A percentile compares a stretch with the other conserved stretches of the same genome.
Evolutionary conservation across 164 flowering plant species (phyloP).

Genomic region (Amborella trichopoda): DNA sequence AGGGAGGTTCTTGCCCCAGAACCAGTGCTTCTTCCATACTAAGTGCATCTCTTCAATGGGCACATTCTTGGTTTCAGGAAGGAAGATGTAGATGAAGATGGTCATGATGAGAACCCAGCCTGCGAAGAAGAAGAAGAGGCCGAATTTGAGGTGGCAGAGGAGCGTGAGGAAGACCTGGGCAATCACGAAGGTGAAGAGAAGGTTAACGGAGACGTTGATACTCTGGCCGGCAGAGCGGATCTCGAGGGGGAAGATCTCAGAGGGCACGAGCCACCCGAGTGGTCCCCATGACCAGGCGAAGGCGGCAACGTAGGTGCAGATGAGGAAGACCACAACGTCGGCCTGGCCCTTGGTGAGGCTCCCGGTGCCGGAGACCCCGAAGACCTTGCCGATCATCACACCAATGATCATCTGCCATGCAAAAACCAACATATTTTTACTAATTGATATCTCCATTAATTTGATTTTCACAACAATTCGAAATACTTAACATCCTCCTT

Average conservation of each 20-base stretch:
- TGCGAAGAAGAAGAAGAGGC: constrained; percentile 16
- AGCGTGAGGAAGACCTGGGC: constrained; percentile 13
- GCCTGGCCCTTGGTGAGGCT: constrained; percentile 6
- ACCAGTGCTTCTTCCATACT: constrained; percentile 16
- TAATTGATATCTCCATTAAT: too few relatives aligned
- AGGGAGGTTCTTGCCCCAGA: constrained; percentile 12
- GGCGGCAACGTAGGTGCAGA: constrained; percentile 14
- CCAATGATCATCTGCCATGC: constrained; percentile 10
- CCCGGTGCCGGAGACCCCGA: constrained; percentile 10
- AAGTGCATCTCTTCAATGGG: constrained; percentile 15
- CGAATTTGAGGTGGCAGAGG: constrained; percentile 17
- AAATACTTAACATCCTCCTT: too few relatives aligned
- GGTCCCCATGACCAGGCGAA: constrained; percentile 22
- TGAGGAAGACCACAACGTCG: constrained; percentile 6
- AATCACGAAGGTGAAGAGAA: constrained; percentile 14
- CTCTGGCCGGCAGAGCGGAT: constrained; percentile 16
- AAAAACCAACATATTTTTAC: too few relatives aligned
- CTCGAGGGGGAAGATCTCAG: constrained; percentile 17
- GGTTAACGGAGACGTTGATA: constrained; percentile 15
- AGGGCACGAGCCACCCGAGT: constrained; percentile 16
- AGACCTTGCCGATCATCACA: constrained; percentile 7
- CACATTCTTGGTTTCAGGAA: constrained; percentile 16
- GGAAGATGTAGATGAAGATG: constrained; percentile 13
- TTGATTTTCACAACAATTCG: too few relatives aligned
- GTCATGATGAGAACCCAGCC: constrained; percentile 11